Conservation (phyloP, 2,329 filamentous ascomycete species). For the Ceratocystis alfenasii region DNA sequence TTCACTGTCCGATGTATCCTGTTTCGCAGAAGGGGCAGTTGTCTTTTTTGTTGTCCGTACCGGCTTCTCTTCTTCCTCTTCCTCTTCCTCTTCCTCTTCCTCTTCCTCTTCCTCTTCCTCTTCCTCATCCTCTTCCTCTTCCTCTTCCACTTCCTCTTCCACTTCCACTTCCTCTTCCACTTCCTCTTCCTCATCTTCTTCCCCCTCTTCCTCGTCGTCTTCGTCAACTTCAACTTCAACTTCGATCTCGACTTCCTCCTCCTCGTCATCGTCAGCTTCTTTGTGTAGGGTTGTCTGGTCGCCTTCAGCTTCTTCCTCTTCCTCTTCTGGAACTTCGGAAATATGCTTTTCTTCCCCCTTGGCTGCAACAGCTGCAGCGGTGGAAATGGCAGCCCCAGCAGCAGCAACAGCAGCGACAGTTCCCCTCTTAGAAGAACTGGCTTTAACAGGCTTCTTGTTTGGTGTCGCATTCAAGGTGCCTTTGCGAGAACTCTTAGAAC, state of each 20-base stretch:
- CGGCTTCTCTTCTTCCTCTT: conserved; percentile 10
- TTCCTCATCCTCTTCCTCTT: conserved; percentile 37
- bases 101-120: conserved; percentile 32
- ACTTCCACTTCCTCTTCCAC: conserved; percentile 20
- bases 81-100: conserved; percentile 17
- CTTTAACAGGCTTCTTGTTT: conserved; percentile 29
- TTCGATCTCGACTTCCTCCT: conserved; percentile 12
- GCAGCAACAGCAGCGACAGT: conserved; percentile 13
- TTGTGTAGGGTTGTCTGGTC: conserved; percentile 51
- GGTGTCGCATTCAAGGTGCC: conserved; percentile 52
- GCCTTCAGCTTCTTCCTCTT: conserved; percentile 13
- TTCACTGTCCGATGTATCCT: not conserved
- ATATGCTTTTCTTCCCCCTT: conserved; percentile 3
- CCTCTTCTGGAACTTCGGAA: conserved; percentile 13
- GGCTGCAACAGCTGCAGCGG: not conserved
- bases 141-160: conserved; percentile 28
- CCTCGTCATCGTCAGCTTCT: conserved; percentile 8
- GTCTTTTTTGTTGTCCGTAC: not conserved
- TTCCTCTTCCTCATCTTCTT: not conserved
- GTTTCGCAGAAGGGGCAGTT: not conserved
- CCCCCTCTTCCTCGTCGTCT: conserved; percentile 9
- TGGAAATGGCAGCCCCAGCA: not conserved
- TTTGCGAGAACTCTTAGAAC: conserved; percentile 42
- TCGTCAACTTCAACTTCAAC: conserved; percentile 14
- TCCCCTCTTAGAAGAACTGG: conserved; percentile 15